Base-by-base conservation (phyloP, 495 filamentous ascomycete species). In the Penicillium antarcticum region DNA sequence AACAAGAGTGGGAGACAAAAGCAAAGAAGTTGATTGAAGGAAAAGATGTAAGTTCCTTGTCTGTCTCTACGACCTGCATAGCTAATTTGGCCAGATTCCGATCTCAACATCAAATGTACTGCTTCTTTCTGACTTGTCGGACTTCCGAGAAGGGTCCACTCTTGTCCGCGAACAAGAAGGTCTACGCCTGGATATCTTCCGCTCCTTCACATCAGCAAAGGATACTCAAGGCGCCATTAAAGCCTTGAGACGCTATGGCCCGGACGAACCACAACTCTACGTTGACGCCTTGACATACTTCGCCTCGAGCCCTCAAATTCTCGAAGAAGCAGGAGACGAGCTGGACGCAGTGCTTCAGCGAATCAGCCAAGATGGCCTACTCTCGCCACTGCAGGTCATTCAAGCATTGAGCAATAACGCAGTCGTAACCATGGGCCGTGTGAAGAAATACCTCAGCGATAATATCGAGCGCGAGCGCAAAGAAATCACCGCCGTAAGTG, bases 341-440 rank as follows among this genome's bases (percentile, higher is more conserved):
- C 76, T 98, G 6, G 80, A 90, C 42, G 73, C 74, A 17, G 87
- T 98, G 2, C 77, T 98, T 33, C 82, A 83, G 38, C 88, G 88
- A 53, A 98, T 98, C 59, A 87, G 96, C 48, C 81, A 87, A 47
- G 89, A 94, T 53, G 87, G 89, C 12, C 80, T 98, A 11, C 95
- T 98, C 88, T 92, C 95, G 12, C 94, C 94, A 1, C 76, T 98
- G 19, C 92, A 98, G 66, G 94, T 98, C 12, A 94, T 98, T 13
- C 94, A 98, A 66, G 91, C 95, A 2, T 74, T 98, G 10, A 88
- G 85, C 51, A 84, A 80, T 21, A 91, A 90, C 60, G 84, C 80
- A 21, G 91, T 97, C 7, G 92, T 94, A 1, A 97, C 91, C 1
- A 96, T 97, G 88, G 94, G 95, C 29, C 88, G 96, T 75, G 85